Base-by-base conservation (phyloP, 129 eudicot genomes). In the Helichrysum umbraculigerum region DNA sequence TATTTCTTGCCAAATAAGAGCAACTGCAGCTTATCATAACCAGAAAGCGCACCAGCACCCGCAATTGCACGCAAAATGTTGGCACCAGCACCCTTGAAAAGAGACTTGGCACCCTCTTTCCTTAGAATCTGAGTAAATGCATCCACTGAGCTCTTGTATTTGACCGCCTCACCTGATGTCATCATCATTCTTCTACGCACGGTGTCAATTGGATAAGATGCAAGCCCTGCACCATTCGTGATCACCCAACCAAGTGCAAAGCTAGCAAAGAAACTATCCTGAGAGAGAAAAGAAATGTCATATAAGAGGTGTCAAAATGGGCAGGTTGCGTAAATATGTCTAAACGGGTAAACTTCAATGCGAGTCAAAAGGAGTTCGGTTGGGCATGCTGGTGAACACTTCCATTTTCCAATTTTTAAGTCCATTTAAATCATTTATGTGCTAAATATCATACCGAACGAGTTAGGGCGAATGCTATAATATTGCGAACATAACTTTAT, bases 61-160 rank as follows among this genome's bases (percentile, higher is more conserved):
- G 92, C 89, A 70, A 87, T 59, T 6, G 87, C 92, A 7, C 92
- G 81, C 5, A 87, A 87, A 59, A 87, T 87, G 80, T 87, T 85
- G 22, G 92, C 92, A 11, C 92, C 92, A n/a, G 87, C 92, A 68
- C 89, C 92, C 82, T 87, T 87, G 83, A 84, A 87, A 35, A 87
- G 85, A 58, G 92, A 87, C 82, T 87, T 87, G 66, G 85, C 74
- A 2, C 92, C 89, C 67, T 87, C 89, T 1, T 87, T 85, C 82
- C 85, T 87, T 37, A 87, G 16, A 25, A 87, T 85, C 82, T 85
- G 87, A 35, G 83, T 6, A 61, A 87, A 80, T 28, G 84, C 83
- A 41, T 87, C 87, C 70, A 85, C 32, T 10, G 92, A 87, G 82
- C 89, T 71, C 67, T 82, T 87, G 89, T 87, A 87, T 74, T 85